A percentile compares a stretch with the other conserved stretches of the same genome.
These are phyloP conservation scores for Microcyclosporella mali DNA, from an alignment of 2,329 filamentous ascomycete genomes.

Conservation along the genomic window DNA sequence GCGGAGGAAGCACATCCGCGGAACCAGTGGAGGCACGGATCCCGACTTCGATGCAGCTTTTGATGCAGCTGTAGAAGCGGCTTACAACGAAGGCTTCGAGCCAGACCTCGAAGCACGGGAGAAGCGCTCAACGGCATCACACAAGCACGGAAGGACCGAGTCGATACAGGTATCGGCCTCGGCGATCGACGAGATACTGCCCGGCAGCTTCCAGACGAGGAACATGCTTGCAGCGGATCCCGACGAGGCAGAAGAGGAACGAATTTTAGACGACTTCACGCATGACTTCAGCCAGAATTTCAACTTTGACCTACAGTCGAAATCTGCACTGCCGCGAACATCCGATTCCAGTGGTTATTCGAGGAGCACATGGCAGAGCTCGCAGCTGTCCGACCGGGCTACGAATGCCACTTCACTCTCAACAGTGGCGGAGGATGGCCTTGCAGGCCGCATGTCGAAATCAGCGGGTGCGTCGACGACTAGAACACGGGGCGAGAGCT, in stretches of 20 bases:
- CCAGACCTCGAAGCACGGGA: conserved; percentile 52
- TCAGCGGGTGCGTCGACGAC: conserved; percentile 2
- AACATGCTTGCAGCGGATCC: conserved; percentile 11
- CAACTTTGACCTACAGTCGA: conserved; percentile 63
- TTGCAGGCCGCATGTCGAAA: conserved; percentile 35
- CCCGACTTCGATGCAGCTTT: conserved; percentile 90
- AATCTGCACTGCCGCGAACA: conserved; percentile 65
- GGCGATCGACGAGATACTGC: conserved; percentile 22
- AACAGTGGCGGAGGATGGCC: conserved; percentile 61
- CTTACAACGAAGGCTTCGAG: conserved; percentile 87
- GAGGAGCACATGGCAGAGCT: conserved; percentile 75
- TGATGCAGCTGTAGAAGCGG: conserved; percentile 91
- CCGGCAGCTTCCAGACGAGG: conserved; percentile 9
- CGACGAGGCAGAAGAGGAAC: conserved; percentile 45
- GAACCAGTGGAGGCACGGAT: conserved; percentile 66
- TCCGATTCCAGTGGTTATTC: conserved; percentile 77
- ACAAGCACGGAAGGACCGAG: conserved; percentile 14
- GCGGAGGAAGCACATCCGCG: conserved; percentile 63
- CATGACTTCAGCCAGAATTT: conserved; percentile 74
- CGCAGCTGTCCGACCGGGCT: conserved; percentile 51
- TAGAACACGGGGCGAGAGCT: conserved; percentile 8
- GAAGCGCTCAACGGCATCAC: conserved; percentile 21
- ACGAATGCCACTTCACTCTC: conserved; percentile 63
- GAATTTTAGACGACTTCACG: conserved; percentile 75
- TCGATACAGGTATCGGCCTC: conserved; percentile 20